Conservation (phyloP, 768 basidiomycete species). For the Scleroderma bovista region DNA sequence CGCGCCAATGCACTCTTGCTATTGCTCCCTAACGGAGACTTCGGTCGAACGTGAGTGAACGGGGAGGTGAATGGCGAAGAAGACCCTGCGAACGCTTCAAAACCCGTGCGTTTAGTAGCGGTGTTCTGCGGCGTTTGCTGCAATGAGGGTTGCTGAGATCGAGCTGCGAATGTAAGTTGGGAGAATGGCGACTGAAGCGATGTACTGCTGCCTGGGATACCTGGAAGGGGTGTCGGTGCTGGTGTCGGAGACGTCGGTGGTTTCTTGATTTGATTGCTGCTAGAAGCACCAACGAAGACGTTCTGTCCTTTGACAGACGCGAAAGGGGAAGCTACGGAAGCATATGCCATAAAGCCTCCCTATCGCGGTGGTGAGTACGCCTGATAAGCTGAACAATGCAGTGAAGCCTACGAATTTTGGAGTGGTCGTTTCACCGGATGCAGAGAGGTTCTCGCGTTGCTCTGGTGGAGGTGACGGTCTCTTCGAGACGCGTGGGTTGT, state of each 20-base stretch:
- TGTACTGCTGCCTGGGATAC: conserved; percentile 16
- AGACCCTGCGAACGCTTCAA: conserved; percentile 50
- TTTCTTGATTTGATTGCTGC: conserved; percentile 22
- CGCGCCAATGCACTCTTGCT: conserved; percentile 21
- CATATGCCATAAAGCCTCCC: conserved; percentile 79
- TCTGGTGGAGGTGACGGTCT: conserved; percentile 69
- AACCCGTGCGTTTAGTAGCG: conserved; percentile 47
- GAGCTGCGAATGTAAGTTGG: conserved; percentile 17
- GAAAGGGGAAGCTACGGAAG: conserved; percentile 69
- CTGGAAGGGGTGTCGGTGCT: conserved; percentile 4
- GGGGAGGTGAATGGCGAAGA: conserved; percentile 48
- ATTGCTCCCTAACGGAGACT: conserved; percentile 42
- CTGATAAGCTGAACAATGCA: neutral
- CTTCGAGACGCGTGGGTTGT: conserved; percentile 55
- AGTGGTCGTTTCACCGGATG: conserved; percentile 23
- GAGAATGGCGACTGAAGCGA: conserved; percentile 14
- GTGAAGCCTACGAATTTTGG: conserved; percentile 42
- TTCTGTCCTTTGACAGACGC: conserved; percentile 68
- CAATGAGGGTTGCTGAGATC: conserved; percentile 11
- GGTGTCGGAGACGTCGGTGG: conserved; percentile 23
- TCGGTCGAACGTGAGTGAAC: conserved; percentile 33
- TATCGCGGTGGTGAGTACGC: conserved; percentile 20
- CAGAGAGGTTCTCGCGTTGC: conserved; percentile 21
- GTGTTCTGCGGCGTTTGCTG: conserved; percentile 26
- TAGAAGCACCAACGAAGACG: conserved; percentile 28